phyloP scores from a whole-genome alignment of 169 alveolate species.

The Ichthyophthirius multifiliis region DNA sequence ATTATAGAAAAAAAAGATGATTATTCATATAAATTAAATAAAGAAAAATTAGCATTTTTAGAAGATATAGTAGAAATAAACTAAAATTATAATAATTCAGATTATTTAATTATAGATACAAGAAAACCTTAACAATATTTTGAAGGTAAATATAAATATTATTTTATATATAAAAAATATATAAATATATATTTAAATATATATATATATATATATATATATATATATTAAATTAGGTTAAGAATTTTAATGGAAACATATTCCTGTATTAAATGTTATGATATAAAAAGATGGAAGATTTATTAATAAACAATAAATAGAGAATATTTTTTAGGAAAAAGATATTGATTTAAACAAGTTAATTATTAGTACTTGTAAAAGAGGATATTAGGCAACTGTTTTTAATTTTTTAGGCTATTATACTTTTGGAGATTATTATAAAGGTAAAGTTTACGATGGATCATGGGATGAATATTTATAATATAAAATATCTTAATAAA shows the following conservation, averaged over 20 bases:
- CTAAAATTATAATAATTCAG: not conserved
- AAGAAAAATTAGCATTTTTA: not conserved
- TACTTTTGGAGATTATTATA: not conserved
- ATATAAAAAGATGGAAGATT: not conserved
- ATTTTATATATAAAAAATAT: too few relatives aligned
- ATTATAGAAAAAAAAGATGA: not conserved
- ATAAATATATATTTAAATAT: too few relatives aligned
- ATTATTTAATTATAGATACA: not conserved
- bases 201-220: too few relatives aligned
- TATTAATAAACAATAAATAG: not conserved
- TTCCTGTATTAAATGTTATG: not conserved
- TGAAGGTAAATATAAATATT: too few relatives aligned
- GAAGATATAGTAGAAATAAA: not conserved
- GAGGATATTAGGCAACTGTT: not conserved
- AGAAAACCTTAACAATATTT: not conserved
- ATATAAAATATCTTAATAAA: too few relatives aligned
- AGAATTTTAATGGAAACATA: not conserved
- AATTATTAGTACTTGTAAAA: not conserved
- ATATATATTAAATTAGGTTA: too few relatives aligned
- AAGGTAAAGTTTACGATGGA: not conserved
- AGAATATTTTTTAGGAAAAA: not conserved
- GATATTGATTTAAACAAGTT: not conserved
- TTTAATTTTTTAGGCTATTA: not conserved
- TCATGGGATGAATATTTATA: conserved; percentile 7
- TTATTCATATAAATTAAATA: not conserved